Conservation (phyloP, 2,329 filamentous ascomycete species). For the Nothomitra cinnamomea region DNA sequence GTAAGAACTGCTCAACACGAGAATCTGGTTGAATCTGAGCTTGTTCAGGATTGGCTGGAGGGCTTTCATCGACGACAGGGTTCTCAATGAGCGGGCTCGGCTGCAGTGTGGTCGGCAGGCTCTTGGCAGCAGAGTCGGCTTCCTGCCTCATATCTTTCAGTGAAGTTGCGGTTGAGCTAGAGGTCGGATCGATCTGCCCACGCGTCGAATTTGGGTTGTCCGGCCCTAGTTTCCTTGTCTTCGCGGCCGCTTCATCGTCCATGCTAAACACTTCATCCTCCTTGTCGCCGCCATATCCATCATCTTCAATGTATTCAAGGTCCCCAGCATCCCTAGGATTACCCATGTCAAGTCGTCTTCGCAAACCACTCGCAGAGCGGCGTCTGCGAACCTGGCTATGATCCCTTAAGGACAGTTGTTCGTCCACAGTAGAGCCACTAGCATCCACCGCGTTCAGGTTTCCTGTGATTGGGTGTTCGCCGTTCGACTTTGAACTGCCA, state of each 20-base stretch:
- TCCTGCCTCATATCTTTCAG: background rate
- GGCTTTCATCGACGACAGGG: background rate
- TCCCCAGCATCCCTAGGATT: constrained; percentile 43
- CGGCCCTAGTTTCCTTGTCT: too few relatives aligned
- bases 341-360: constrained; percentile 55
- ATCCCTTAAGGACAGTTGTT: background rate
- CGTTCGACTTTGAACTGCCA: background rate
- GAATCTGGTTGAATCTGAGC: constrained; percentile 30
- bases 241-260: constrained; percentile 33
- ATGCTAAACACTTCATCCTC: constrained; percentile 54
- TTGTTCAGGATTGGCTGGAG: constrained; percentile 20
- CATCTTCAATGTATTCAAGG: constrained; percentile 80
- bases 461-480: background rate
- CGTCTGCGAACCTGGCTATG: constrained; percentile 23
- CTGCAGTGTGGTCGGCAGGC: background rate
- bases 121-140: background rate
- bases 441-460: background rate
- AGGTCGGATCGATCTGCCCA: background rate
- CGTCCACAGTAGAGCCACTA: background rate
- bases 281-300: constrained; percentile 66
- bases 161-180: background rate
- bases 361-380: constrained; percentile 74
- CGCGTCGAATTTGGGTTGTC: background rate
- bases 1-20: constrained; percentile 78
- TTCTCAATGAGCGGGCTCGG: too few relatives aligned